Conservation (phyloP, 768 basidiomycete species). For the Auricularia sp. region DNA sequence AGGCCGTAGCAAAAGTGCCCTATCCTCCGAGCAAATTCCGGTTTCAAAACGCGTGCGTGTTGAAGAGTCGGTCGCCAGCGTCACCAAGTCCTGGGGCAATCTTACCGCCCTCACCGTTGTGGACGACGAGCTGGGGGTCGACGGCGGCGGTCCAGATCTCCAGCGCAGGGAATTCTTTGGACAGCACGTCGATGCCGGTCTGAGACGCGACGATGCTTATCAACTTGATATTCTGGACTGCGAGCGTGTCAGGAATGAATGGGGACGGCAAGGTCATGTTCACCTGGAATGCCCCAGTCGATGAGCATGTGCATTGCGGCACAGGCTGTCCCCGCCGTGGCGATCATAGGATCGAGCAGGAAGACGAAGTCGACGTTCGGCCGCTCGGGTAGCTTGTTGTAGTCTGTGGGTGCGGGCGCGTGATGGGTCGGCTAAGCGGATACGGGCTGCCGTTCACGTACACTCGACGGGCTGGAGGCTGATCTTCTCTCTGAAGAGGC, state of each 20-base stretch:
- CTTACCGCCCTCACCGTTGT: constrained; percentile 42
- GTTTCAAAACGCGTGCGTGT: constrained; percentile 30
- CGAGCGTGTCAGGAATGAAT: background rate
- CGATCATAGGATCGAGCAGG: constrained; percentile 85
- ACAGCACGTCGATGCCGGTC: constrained; percentile 59
- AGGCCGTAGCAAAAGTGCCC: too few relatives aligned
- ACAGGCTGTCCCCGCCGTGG: constrained; percentile 85
- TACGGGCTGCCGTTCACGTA: constrained; percentile 19
- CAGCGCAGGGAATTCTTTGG: constrained; percentile 59
- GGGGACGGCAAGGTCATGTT: constrained; percentile 12
- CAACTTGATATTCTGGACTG: background rate
- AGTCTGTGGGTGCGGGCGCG: constrained; percentile 42
- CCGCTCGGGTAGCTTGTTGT: constrained; percentile 74
- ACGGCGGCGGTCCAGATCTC: constrained; percentile 89
- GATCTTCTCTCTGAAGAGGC: constrained; percentile 79
- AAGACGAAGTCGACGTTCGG: constrained; percentile 76
- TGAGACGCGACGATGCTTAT: constrained; percentile 23
- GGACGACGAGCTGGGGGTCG: constrained; percentile 53
- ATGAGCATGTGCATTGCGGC: constrained; percentile 80
- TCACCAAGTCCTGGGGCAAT: constrained; percentile 90
- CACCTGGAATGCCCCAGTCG: constrained; percentile 74
- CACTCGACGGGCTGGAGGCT: constrained; percentile 88
- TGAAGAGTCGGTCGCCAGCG: constrained; percentile 78
- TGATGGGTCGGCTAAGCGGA: background rate
- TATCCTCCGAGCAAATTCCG: background rate